Percentiles rank a stretch among this genome's conserved stretches.
These are phyloP conservation scores for Eremothecium gossypii DNA, from an alignment of 1,139 yeast species.

Conservation along the genomic window DNA sequence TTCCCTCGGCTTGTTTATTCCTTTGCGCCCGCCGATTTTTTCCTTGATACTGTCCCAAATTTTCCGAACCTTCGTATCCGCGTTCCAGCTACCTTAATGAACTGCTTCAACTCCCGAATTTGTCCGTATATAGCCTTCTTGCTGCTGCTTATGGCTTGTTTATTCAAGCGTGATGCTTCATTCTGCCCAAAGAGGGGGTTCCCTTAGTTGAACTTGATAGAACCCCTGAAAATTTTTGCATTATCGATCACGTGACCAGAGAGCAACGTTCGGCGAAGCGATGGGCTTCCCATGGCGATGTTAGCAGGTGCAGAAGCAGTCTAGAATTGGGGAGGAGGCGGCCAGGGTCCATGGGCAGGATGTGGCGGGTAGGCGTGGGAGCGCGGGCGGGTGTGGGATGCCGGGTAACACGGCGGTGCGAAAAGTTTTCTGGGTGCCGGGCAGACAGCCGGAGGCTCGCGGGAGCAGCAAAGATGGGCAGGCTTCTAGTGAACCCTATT, in stretches of 20 bases:
- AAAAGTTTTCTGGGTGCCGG: no score
- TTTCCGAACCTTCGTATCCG: background rate
- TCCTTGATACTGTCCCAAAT: background rate
- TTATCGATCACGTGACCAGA: background rate
- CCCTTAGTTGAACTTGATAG: background rate
- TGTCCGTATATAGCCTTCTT: background rate
- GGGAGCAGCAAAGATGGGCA: background rate
- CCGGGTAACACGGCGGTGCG: no score
- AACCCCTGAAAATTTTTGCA: constrained; percentile 4
- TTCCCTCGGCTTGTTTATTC: no score
- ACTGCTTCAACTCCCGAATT: background rate
- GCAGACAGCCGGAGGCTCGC: background rate
- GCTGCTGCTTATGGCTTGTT: background rate
- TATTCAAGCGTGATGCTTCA: background rate
- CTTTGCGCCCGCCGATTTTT: background rate
- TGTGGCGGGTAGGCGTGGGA: no score
- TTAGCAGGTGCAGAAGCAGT: no score
- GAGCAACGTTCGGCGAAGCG: no score
- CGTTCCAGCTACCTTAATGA: background rate
- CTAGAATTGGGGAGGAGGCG: no score
- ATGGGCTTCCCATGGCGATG: no score
- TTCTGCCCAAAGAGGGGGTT: background rate
- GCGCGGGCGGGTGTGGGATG: no score
- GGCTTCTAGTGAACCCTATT: constrained; percentile 10
- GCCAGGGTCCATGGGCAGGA: no score